A percentile compares a stretch with the other conserved stretches of the same genome.
These are phyloP conservation scores for Saccharomyces paradoxus DNA, from an alignment of 805 yeast species.

Conservation along the genomic window DNA sequence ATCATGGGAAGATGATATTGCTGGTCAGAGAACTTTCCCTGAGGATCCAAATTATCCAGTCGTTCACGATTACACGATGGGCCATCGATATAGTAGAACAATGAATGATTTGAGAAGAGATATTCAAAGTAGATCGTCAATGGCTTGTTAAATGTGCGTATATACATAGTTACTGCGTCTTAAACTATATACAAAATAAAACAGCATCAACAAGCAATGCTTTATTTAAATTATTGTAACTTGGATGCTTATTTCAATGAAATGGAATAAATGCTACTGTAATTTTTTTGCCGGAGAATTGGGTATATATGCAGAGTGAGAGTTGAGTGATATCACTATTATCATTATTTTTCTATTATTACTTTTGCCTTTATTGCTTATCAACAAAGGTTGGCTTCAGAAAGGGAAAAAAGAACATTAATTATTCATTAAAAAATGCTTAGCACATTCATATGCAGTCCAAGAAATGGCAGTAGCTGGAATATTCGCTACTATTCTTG, in stretches of 20 bases:
- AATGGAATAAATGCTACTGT: background rate
- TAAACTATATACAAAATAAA: background rate
- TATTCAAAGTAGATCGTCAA: constrained; percentile 9
- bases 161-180: background rate
- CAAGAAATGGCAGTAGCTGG: constrained; percentile 96
- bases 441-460: constrained; percentile 98
- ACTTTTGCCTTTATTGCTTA: background rate
- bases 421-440: constrained; percentile 33
- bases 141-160: background rate
- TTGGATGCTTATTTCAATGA: background rate
- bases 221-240: background rate
- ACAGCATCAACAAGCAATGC: background rate
- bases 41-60: constrained; percentile 31
- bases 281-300: background rate
- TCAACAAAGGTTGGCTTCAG: background rate
- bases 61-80: constrained; percentile 19
- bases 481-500: constrained; percentile 85
- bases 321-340: background rate
- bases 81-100: constrained; percentile 21
- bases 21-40: constrained; percentile 19
- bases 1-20: constrained; percentile 22
- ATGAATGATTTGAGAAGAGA: constrained; percentile 18
- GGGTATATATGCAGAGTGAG: background rate
- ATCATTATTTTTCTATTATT: background rate
- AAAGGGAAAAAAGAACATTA: background rate